Evolutionary conservation across 1,284 basidiomycete genomes (phyloP).

Genomic region (Ceratobasidium sp.): DNA sequence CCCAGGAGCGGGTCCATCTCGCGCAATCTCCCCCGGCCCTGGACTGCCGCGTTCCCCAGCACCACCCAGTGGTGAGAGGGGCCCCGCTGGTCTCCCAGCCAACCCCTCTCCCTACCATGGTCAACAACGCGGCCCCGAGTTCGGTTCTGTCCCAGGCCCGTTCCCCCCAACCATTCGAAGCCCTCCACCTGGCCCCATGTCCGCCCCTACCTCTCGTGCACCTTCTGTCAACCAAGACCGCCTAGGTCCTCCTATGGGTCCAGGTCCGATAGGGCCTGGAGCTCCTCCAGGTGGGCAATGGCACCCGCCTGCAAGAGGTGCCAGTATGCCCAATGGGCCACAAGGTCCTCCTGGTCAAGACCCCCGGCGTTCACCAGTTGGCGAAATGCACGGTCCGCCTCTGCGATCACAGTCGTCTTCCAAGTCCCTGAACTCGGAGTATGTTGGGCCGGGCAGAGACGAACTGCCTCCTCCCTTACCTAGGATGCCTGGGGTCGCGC

Average conservation of each 20-base stretch:
- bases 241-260: conserved; percentile 25
- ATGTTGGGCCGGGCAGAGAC: conserved; percentile 1
- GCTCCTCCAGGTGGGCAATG: conserved; percentile 33
- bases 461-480: conserved; percentile 34
- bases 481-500: conserved; percentile 26
- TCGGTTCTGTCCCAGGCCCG: conserved; percentile 22
- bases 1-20: conserved; percentile 26
- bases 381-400: conserved; percentile 37
- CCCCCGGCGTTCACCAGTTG: conserved; percentile 38
- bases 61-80: conserved; percentile 32
- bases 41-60: conserved; percentile 41
- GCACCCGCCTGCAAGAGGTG: conserved; percentile 60
- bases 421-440: conserved; percentile 40
- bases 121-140: conserved; percentile 38
- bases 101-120: conserved; percentile 20
- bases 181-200: conserved; percentile 42
- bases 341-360: conserved; percentile 41
- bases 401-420: conserved; percentile 50
- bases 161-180: conserved; percentile 38
- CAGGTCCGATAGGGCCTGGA: background rate
- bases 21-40: conserved; percentile 21
- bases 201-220: conserved; percentile 35
- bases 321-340: conserved; percentile 55
- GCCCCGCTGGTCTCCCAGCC: conserved; percentile 14
- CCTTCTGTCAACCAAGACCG: conserved; percentile 40